Conservation (phyloP, 306 rosid species). For the Rosa lucieae region DNA sequence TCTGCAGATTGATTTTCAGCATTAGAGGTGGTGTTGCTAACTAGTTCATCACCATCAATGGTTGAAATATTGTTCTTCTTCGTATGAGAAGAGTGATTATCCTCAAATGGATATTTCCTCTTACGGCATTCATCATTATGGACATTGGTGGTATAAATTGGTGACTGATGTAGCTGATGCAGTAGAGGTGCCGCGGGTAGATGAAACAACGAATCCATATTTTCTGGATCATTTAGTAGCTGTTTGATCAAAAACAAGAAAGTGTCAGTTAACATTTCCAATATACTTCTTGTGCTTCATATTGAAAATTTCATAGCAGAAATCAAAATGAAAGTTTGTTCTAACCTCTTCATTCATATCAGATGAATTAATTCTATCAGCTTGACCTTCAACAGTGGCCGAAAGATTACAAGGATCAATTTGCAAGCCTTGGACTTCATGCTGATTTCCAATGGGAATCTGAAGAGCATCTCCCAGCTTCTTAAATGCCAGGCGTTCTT, state of each 20-base stretch:
- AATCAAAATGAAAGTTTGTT: background rate
- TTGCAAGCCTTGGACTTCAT: background rate
- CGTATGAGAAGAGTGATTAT: background rate
- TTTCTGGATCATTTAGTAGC: background rate
- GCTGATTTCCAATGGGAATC: background rate
- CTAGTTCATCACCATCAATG: background rate
- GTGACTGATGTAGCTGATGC: background rate
- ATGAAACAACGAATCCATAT: background rate
- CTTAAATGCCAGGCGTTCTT: background rate
- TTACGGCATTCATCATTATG: background rate
- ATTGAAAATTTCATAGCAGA: background rate
- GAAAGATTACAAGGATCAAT: background rate
- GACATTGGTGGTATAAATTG: background rate
- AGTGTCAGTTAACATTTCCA: background rate
- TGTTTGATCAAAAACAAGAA: conserved; percentile 21
- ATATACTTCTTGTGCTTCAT: conserved; percentile 10
- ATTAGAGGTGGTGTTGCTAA: background rate
- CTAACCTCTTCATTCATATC: conserved; percentile 3
- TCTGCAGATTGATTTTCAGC: background rate
- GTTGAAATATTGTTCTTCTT: background rate
- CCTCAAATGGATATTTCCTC: background rate
- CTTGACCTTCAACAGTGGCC: background rate
- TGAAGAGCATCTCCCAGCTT: background rate
- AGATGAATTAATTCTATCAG: background rate
- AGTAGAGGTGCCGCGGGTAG: background rate